Conservation (phyloP, 2,329 filamentous ascomycete species). For the Trichophyton schoenleinii region DNA sequence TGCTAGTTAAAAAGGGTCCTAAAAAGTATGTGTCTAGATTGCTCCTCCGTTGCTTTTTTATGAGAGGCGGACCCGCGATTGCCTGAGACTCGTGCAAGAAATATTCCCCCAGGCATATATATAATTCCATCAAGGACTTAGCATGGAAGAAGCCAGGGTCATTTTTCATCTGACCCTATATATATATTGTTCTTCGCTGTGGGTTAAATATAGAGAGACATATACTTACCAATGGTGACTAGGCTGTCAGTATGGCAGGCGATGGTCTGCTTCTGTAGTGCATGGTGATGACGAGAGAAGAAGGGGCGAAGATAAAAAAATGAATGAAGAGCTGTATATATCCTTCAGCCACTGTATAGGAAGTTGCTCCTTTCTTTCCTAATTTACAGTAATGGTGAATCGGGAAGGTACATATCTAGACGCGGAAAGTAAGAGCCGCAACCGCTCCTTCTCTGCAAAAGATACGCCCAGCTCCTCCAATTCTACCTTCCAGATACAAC, state of each 20-base stretch:
- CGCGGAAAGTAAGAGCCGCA: not conserved
- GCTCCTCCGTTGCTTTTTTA: not conserved
- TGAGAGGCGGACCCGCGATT: not conserved
- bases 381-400: not conserved
- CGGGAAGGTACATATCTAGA: not conserved
- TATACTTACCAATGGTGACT: not conserved
- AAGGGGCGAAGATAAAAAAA: not conserved
- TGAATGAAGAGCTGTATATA: not conserved
- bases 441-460: not conserved
- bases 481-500: too few species aligned
- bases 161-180: not conserved
- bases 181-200: not conserved
- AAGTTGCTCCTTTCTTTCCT: not conserved
- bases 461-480: too few species aligned
- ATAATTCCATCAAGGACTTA: not conserved
- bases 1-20: not conserved
- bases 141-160: not conserved
- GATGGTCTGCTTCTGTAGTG: not conserved
- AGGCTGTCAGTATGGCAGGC: not conserved
- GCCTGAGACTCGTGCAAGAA: not conserved
- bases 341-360: not conserved
- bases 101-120: not conserved
- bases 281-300: not conserved
- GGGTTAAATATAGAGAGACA: not conserved
- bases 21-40: not conserved